These are phyloP conservation scores for Aristolochia californica DNA, from an alignment of 164 flowering plant species.

Conservation along the genomic window DNA sequence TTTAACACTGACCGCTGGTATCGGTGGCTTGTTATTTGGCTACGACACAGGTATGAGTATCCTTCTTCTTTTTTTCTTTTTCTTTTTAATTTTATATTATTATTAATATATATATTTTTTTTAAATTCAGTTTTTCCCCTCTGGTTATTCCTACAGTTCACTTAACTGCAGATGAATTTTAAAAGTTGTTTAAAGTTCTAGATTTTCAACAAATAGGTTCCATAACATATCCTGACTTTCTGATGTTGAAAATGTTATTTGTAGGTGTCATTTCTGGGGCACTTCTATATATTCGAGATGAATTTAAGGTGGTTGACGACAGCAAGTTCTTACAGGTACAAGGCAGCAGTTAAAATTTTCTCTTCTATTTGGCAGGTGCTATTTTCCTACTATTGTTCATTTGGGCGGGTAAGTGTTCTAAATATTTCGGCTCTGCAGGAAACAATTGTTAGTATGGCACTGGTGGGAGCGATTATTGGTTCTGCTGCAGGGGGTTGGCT, in stretches of 20 bases:
- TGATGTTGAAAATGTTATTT: conserved; percentile 9
- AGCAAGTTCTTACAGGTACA: conserved; percentile 81
- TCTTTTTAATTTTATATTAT: no score
- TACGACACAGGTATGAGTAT: conserved; percentile 71
- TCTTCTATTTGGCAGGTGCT: no score
- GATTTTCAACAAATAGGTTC: no score
- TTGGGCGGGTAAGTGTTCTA: neutral
- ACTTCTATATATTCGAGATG: conserved; percentile 84
- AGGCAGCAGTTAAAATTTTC: neutral
- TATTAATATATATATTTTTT: neutral
- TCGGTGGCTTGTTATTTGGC: conserved; percentile 88
- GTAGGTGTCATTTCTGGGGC: conserved; percentile 98
- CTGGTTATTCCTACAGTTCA: neutral
- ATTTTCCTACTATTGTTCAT: no score
- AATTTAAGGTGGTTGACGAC: conserved; percentile 53
- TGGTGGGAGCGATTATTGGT: conserved; percentile 91
- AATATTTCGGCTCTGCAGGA: conserved; percentile 34
- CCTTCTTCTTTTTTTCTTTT: neutral
- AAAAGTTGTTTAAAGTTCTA: no score
- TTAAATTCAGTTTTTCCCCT: no score
- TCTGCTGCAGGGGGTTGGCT: conserved; percentile 87
- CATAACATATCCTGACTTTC: neutral
- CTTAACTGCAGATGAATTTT: neutral
- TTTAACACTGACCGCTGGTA: conserved; percentile 75
- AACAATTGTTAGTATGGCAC: conserved; percentile 97